Evolutionary conservation across 768 basidiomycete species (phyloP).

Genomic region (Pholiota molesta): DNA sequence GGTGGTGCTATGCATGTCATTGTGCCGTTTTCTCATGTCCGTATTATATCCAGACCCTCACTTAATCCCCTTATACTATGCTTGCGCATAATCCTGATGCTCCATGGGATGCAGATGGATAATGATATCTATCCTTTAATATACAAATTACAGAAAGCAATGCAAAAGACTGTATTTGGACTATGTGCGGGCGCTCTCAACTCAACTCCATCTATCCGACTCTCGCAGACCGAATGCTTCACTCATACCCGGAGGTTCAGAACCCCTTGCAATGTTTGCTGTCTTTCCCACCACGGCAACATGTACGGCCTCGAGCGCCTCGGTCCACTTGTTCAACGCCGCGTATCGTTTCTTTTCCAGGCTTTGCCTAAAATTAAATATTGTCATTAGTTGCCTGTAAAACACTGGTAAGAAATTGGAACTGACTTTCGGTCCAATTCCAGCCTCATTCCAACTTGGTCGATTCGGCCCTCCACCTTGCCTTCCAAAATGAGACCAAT

Average conservation of each 20-base stretch:
- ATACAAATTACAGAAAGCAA: conserved; percentile 26
- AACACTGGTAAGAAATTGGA: conserved; percentile 26
- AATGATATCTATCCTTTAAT: conserved; percentile 15
- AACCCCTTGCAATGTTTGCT: conserved; percentile 43
- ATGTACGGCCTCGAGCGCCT: conserved; percentile 78
- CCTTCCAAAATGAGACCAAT: conserved; percentile 94
- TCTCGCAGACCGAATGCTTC: conserved; percentile 37
- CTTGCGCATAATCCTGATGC: neutral
- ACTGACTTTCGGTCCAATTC: conserved; percentile 87
- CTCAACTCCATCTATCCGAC: conserved; percentile 38
- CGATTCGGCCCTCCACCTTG: conserved; percentile 96
- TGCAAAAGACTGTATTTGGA: conserved; percentile 19
- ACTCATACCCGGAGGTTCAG: conserved; percentile 36
- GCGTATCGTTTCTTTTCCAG: conserved; percentile 86
- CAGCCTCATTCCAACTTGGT: conserved; percentile 92
- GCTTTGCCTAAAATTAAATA: conserved; percentile 59
- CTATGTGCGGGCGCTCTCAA: conserved; percentile 1
- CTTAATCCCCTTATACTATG: neutral
- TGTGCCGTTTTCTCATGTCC: neutral
- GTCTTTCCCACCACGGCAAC: conserved; percentile 77
- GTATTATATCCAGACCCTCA: conserved; percentile 2
- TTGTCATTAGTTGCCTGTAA: neutral
- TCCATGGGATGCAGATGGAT: conserved; percentile 9
- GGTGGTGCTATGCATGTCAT: neutral
- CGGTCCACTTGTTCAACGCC: conserved; percentile 82